phyloP scores from a whole-genome alignment of 345 rosid genomes.

The Eucalyptus microcorys region DNA sequence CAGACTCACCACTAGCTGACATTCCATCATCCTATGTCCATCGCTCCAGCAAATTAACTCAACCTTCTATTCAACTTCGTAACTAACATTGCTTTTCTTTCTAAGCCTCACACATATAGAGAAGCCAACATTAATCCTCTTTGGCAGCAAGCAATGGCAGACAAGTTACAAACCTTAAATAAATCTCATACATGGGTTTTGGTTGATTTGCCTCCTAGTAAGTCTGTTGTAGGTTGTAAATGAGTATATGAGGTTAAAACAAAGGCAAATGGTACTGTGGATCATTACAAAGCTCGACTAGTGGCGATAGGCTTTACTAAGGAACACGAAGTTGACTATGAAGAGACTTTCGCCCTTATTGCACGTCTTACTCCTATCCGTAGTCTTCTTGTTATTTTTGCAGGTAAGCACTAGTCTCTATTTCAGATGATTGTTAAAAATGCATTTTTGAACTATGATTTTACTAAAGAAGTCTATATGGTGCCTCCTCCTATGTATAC shows the following conservation, averaged over 20 bases:
- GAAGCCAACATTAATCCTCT: not conserved
- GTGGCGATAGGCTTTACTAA: not conserved
- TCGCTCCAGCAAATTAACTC: not conserved
- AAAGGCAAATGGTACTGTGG: not conserved
- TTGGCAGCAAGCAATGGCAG: not conserved
- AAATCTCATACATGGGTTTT: too few species aligned
- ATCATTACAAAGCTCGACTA: not conserved
- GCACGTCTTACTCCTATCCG: not conserved
- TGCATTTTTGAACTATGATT: not conserved
- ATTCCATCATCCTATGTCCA: not conserved
- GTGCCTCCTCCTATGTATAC: not conserved
- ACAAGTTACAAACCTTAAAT: too few species aligned
- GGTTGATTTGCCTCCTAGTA: not conserved
- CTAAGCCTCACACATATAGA: not conserved
- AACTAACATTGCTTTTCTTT: not conserved
- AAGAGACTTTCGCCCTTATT: not conserved
- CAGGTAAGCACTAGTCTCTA: accelerated
- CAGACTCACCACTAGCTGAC: not conserved
- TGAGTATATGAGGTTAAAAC: not conserved
- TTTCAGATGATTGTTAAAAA: not conserved
- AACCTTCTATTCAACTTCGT: not conserved
- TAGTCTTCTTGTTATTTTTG: not conserved
- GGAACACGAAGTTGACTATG: not conserved
- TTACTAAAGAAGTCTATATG: not conserved
- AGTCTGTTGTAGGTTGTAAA: not conserved